These are phyloP conservation scores for Saccharum spontaneum DNA, from an alignment of 176 grass and related monocot species.

Conservation along the genomic window DNA sequence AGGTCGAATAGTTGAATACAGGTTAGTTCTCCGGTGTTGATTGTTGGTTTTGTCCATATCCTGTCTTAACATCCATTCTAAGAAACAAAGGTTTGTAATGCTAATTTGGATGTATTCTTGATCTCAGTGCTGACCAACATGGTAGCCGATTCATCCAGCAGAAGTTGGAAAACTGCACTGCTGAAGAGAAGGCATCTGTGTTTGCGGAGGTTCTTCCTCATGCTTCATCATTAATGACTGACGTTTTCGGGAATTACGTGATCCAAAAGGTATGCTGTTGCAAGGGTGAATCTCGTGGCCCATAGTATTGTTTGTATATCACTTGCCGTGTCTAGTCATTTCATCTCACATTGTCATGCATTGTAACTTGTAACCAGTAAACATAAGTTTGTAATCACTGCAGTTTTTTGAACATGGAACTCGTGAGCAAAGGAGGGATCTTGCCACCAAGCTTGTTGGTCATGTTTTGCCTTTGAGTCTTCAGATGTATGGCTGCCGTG, in stretches of 20 bases:
- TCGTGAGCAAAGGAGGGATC: conserved; percentile 83
- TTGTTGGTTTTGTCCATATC: conserved; percentile 20
- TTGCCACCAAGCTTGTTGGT: conserved; percentile 85
- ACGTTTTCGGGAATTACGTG: conserved; percentile 99
- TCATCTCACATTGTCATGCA: background rate
- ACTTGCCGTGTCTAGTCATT: background rate
- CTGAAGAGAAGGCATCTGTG: conserved; percentile 85
- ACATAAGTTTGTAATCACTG: conserved; percentile 27
- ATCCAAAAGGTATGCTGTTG: conserved; percentile 86
- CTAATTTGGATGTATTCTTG: conserved; percentile 28
- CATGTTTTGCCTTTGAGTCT: conserved; percentile 87
- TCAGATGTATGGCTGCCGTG: conserved; percentile 99
- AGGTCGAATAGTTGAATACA: conserved; percentile 85
- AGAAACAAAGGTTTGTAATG: background rate
- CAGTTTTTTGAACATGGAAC: conserved; percentile 98
- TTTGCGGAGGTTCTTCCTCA: conserved; percentile 92
- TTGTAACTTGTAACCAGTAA: conserved; percentile 7
- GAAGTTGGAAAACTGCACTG: conserved; percentile 87
- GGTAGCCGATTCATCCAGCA: conserved; percentile 99
- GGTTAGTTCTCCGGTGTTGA: conserved; percentile 52
- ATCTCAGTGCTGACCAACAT: conserved; percentile 90
- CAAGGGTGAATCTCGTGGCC: conserved; percentile 13
- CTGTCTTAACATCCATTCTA: conserved; percentile 12
- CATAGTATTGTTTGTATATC: background rate
- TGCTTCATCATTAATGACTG: conserved; percentile 82